A percentile compares a stretch with the other conserved stretches of the same genome.
Conservation (phyloP, 2,329 filamentous ascomycete genomes). For the Apiospora sp. region DNA sequence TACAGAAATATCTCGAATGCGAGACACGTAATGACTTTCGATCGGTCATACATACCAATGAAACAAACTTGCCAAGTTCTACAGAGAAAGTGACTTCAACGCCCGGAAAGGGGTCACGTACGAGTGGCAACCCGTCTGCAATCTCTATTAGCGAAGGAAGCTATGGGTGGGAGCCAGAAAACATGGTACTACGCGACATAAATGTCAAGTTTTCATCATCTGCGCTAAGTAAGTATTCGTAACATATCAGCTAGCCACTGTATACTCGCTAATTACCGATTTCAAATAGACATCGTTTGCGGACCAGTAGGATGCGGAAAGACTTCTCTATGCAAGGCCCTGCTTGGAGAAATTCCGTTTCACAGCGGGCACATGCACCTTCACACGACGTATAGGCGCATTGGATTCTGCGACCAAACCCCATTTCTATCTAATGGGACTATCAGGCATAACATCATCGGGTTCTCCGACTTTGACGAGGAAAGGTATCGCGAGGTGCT, state of each 20-base stretch:
- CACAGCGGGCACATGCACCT: constrained; percentile 37
- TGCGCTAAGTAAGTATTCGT: constrained; percentile 38
- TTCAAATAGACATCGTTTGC: constrained; percentile 42
- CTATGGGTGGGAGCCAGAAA: constrained; percentile 46
- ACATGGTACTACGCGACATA: constrained; percentile 41
- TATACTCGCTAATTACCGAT: constrained; percentile 20
- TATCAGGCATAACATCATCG: constrained; percentile 50
- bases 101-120: background rate
- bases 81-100: background rate
- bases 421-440: constrained; percentile 53
- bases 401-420: constrained; percentile 53
- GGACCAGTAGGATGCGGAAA: constrained; percentile 56
- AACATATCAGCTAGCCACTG: background rate
- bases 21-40: constrained; percentile 40
- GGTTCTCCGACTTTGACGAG: constrained; percentile 36
- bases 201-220: constrained; percentile 42
- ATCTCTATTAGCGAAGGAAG: constrained; percentile 37
- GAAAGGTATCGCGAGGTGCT: constrained; percentile 40
- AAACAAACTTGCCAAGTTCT: background rate
- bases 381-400: constrained; percentile 31
- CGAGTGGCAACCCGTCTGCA: constrained; percentile 20
- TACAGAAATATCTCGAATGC: constrained; percentile 46
- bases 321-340: constrained; percentile 50
- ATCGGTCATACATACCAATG: background rate
- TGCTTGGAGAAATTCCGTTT: constrained; percentile 48